Base-by-base conservation (phyloP, 345 rosid species). In the Linum trigynum region DNA sequence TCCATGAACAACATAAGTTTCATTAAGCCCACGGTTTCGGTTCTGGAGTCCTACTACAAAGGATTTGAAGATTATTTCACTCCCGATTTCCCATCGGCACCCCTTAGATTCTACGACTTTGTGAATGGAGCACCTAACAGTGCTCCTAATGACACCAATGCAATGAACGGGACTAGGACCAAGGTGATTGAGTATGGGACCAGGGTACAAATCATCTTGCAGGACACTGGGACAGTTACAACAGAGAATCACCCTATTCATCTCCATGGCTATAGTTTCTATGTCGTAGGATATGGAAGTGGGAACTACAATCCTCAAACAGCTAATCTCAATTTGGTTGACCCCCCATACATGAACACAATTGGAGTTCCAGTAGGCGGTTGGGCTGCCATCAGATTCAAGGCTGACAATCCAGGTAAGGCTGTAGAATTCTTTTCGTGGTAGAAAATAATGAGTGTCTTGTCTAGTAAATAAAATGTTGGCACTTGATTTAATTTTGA, bases 221-320 rank as follows among this genome's bases (percentile, higher is more conserved):
- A 88, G 77, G 82, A 91, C 61, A 91, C 96, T 0, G 85, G 88
- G 64, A 88, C 88, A 0, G 66, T 91, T 67, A 73, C 83, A 14
- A 85, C 94, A 2, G 97, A 91, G 57, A 91, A 91, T 56, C 97
- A 91, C 67, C 97, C 96, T 0, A 91, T 88, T 70, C 97, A 91
- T 71, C 91, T 91, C 57, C 97, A 88, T 38, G 96, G 97, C 51
- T 86, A 85, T 63, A 91, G 85, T 77, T 91, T 91, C 76, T 84
- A 86, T 51, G 96, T 91, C 5, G 80, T 86, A 5, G 97, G 88
- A 16, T 86, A 73, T 38, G 97, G 96, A 15, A 67, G 70, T 3
- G 94, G 96, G 4, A 79, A 88, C 70, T 91, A 82, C 37, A 76
- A 86, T 50, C 79, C 86, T 12, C 79, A 48, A 75, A 75, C 84